Evolutionary conservation across 345 rosid species (phyloP).

Genomic region (Triadica sebifera): DNA sequence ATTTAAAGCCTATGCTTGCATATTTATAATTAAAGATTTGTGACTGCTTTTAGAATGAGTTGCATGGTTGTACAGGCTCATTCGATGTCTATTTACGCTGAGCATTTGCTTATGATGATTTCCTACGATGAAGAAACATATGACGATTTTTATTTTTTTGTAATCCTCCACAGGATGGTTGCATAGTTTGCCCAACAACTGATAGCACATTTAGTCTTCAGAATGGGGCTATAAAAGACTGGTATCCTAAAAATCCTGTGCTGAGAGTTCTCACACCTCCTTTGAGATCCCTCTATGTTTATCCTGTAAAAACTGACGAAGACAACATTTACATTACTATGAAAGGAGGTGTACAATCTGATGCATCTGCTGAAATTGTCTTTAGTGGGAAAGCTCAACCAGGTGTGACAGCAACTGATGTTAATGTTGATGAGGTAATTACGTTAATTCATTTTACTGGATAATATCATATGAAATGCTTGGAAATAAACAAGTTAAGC

Average conservation of each 20-base stretch:
- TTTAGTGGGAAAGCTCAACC: conserved; percentile 95
- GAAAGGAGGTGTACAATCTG: conserved; percentile 41
- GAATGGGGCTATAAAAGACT: conserved; percentile 70
- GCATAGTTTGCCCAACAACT: conserved; percentile 87
- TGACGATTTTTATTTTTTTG: neutral
- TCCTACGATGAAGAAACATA: neutral
- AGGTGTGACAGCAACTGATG: conserved; percentile 76
- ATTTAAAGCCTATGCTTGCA: neutral
- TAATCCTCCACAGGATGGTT: conserved; percentile 61
- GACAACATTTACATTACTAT: conserved; percentile 73
- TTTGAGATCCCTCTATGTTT: conserved; percentile 59
- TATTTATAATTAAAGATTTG: neutral
- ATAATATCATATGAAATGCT: neutral
- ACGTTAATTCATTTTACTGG: neutral
- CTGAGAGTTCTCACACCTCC: conserved; percentile 84
- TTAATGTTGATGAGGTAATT: conserved; percentile 85
- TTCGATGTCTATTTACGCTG: neutral
- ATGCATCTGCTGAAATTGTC: conserved; percentile 80
- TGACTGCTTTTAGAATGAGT: neutral
- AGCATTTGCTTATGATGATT: neutral
- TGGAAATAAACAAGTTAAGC: neutral
- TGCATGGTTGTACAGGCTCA: neutral
- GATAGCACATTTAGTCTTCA: conserved; percentile 82
- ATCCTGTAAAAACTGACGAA: conserved; percentile 70
- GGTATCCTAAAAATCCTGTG: conserved; percentile 95